Evolutionary conservation across 768 basidiomycete genomes (phyloP).

Genomic region (Hortiboletus flavorubellus): DNA sequence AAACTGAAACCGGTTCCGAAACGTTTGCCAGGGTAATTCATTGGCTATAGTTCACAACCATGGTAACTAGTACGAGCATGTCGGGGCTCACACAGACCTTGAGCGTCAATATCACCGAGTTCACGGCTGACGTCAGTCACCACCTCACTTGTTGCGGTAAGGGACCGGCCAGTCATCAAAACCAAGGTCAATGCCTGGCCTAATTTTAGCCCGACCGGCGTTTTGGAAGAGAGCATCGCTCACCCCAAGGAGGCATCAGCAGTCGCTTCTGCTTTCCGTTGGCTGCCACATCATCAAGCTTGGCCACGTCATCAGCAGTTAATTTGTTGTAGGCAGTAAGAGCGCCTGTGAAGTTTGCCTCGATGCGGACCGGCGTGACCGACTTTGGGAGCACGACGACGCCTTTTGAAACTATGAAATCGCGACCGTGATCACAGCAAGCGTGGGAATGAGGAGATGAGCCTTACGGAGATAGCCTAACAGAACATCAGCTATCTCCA

Average conservation of each 20-base stretch:
- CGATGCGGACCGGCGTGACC: slow-evolving; percentile 67
- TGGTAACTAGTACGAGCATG: background rate
- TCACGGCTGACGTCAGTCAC: background rate
- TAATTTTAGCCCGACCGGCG: slow-evolving; percentile 11
- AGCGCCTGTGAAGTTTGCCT: slow-evolving; percentile 53
- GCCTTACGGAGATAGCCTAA: slow-evolving; percentile 59
- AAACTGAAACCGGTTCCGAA: background rate
- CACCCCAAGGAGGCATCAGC: slow-evolving; percentile 69
- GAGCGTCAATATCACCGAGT: background rate
- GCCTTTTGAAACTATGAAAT: slow-evolving; percentile 52
- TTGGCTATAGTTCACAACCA: background rate
- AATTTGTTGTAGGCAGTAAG: slow-evolving; percentile 45
- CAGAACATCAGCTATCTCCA: slow-evolving; percentile 56
- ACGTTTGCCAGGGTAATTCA: background rate
- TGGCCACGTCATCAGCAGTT: slow-evolving; percentile 47
- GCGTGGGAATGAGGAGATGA: background rate
- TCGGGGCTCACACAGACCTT: background rate
- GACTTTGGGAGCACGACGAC: slow-evolving; percentile 74
- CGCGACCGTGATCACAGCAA: slow-evolving; percentile 2
- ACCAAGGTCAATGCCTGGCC: slow-evolving; percentile 58
- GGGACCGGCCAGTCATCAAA: slow-evolving; percentile 58
- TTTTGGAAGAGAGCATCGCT: slow-evolving; percentile 26
- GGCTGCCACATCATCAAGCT: slow-evolving; percentile 54
- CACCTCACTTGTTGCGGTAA: slow-evolving; percentile 4
- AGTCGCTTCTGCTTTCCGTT: slow-evolving; percentile 67